Base-by-base conservation (phyloP, 306 rosid species). In the Cicer bijugum region DNA sequence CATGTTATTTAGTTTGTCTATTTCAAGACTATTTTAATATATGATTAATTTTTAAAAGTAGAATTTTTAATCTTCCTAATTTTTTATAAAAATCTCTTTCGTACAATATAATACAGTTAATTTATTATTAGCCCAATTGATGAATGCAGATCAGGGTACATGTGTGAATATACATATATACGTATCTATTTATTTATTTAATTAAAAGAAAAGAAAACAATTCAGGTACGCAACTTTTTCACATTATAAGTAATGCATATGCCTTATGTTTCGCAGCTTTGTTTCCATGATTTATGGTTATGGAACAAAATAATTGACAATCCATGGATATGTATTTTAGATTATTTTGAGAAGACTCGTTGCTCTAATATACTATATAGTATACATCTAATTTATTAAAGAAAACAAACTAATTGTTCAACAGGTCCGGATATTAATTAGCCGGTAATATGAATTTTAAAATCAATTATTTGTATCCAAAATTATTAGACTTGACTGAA, bases 271-370 rank as follows among this genome's bases (percentile, higher is more conserved):
- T 71, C 58, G 74, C 58, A 19, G 14, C 33, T 19, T 11, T 65
- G 75, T 59, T 70, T 69, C 72, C 78, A 69, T 74, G 77, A 78
- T 62, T 78, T 78, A 53, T 68, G 75, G 72, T 14, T 62, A 46
- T 51, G 79, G 62, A 66, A 38, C 76, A 71, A 48, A 76, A 71
- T 76, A 47, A 71, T 80, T 76, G 7, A 46, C 42, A 75, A 53
- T 48, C 8, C 78, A 59, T 80, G 72, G 53, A 62, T 69, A 52
- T 46, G 43, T n/a, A 75, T 51, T 80, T 23, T 7, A 1, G 44
- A 53, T 52, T 37, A 53, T 52, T 37, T 43, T 53, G 56, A 35
- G 10, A 66, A 20, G 71, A 58, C 55, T 40, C 8, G 9, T 33
- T 6, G 51, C 35, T 74, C 55, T 71, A 40, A 44, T 52, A n/a